Percentiles rank a stretch among this genome's conserved stretches.
These are phyloP conservation scores for Heliosperma pusillum DNA, from an alignment of 148 eudicot species.

Conservation along the genomic window DNA sequence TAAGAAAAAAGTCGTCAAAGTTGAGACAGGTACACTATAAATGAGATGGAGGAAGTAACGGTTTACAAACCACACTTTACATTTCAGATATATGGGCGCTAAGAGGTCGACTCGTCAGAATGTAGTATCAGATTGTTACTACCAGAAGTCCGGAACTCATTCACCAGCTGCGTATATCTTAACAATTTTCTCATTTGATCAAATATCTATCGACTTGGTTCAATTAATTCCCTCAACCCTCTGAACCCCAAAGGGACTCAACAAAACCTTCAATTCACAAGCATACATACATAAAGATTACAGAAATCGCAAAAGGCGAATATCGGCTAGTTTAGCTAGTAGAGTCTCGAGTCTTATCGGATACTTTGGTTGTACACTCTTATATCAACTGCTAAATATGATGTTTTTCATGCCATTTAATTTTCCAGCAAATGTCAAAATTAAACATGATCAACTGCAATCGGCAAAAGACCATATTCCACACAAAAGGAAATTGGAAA, in stretches of 20 bases:
- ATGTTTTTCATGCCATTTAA: too few species aligned
- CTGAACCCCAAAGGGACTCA: background rate
- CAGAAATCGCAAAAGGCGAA: background rate
- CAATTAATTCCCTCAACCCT: background rate
- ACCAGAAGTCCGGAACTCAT: background rate
- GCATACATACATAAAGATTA: too few species aligned
- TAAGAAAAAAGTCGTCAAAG: too few species aligned
- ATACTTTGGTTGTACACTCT: background rate
- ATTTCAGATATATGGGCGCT: too few species aligned
- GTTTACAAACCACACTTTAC: too few species aligned
- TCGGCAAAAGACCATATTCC: background rate
- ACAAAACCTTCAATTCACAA: background rate
- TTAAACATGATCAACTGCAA: background rate
- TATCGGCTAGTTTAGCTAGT: background rate
- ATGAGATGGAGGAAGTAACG: too few species aligned
- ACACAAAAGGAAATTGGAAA: background rate
- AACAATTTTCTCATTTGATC: background rate
- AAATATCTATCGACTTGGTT: background rate
- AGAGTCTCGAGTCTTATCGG: background rate
- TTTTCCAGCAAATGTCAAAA: too few species aligned
- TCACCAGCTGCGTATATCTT: background rate
- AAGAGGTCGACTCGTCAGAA: constrained; percentile 1
- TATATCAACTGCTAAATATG: too few species aligned
- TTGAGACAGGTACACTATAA: too few species aligned
- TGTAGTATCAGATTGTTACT: too few species aligned